A percentile compares a stretch with the other conserved stretches of the same genome.
phyloP scores from a whole-genome alignment of 257 asterid species.

The Paraleonurus japonicus region DNA sequence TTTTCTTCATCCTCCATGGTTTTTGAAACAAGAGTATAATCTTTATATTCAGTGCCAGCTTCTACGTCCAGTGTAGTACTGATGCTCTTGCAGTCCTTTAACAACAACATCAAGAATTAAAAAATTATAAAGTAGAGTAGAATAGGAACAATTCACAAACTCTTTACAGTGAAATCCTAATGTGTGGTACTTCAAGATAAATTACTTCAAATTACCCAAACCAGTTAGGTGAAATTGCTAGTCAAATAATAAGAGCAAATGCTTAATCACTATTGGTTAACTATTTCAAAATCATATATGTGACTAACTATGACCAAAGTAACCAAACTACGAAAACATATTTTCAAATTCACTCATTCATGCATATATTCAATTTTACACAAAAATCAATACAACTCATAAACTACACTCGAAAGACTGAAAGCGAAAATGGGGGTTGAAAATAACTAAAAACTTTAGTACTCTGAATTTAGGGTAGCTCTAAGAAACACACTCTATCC shows the following conservation, averaged over 20 bases:
- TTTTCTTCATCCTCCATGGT: constrained; percentile 63
- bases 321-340: not conserved
- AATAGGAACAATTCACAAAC: not conserved
- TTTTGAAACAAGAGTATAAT: constrained; percentile 40
- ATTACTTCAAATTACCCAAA: not conserved
- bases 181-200: not conserved
- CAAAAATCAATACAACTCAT: not conserved
- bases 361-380: not conserved
- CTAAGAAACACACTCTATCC: not conserved
- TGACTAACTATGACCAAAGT: constrained; percentile 1
- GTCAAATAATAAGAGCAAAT: not conserved
- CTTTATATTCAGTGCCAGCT: constrained; percentile 38
- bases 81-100: constrained; percentile 57
- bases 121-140: not conserved
- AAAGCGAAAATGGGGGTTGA: not conserved
- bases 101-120: constrained; percentile 7
- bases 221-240: not conserved
- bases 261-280: not conserved
- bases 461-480: not conserved
- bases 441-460: no score
- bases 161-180: not conserved
- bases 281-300: not conserved
- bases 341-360: not conserved
- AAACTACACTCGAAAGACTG: not conserved
- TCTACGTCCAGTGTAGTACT: constrained; percentile 43